Evolutionary conservation across 768 basidiomycete species (phyloP).

Genomic region (Pseudohyphozyma bogoriensis): DNA sequence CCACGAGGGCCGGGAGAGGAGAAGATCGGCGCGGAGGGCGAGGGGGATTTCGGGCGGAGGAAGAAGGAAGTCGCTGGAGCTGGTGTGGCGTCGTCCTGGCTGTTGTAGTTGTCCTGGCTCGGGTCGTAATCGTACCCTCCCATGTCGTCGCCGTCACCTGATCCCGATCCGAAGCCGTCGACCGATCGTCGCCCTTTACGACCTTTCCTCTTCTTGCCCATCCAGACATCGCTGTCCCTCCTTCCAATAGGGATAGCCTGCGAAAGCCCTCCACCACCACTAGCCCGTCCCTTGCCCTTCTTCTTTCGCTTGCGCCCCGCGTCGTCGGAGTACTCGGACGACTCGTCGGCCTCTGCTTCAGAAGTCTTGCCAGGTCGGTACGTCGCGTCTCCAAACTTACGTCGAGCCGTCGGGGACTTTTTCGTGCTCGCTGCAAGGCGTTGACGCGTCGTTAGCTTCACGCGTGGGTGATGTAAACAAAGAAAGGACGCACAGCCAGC

Average conservation of each 20-base stretch:
- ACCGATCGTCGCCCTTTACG: conserved; percentile 1
- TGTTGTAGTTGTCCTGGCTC: neutral
- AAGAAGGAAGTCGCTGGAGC: conserved; percentile 13
- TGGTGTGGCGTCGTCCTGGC: conserved; percentile 4
- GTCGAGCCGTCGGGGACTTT: neutral
- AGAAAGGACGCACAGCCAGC: neutral
- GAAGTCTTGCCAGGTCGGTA: conserved; percentile 12
- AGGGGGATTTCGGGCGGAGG: conserved; percentile 23
- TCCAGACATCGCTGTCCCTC: conserved; percentile 20
- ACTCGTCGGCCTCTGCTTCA: neutral
- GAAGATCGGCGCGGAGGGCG: neutral
- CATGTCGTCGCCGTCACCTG: neutral
- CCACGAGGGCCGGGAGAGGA: neutral
- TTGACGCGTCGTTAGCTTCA: no score
- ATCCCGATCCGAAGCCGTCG: neutral
- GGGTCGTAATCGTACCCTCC: conserved; percentile 9
- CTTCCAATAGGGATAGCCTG: conserved; percentile 21
- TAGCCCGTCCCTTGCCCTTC: conserved; percentile 14
- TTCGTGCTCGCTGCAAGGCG: neutral
- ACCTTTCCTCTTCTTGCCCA: conserved; percentile 21
- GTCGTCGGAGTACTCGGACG: conserved; percentile 7
- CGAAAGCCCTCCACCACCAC: neutral
- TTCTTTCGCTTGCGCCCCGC: neutral
- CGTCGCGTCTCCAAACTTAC: neutral
- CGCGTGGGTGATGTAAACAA: no score